Evolutionary conservation across 495 filamentous ascomycete species (phyloP).

Genomic region (Trichoderma erinaceum): DNA sequence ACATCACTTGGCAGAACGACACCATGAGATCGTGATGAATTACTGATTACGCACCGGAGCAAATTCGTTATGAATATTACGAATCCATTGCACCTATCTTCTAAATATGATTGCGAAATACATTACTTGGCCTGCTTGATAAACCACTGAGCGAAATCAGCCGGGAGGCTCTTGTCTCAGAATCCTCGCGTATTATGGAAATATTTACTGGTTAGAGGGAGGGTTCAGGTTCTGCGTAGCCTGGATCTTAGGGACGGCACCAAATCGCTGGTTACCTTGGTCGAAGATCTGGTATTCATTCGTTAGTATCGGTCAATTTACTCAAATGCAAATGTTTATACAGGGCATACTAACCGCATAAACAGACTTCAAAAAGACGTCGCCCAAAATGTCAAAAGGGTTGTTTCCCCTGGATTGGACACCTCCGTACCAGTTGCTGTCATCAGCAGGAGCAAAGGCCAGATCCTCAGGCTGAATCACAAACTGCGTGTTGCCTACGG

Average conservation of each 20-base stretch:
- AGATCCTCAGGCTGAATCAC: slow-evolving; percentile 53
- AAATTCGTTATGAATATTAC: slow-evolving; percentile 23
- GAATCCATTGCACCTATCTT: not conserved
- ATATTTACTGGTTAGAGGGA: slow-evolving; percentile 18
- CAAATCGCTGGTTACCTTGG: slow-evolving; percentile 58
- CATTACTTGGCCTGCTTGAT: not conserved
- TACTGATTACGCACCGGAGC: slow-evolving; percentile 29
- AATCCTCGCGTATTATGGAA: not conserved
- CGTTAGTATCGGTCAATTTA: slow-evolving; percentile 8
- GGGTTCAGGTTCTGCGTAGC: slow-evolving; percentile 45
- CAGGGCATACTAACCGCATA: slow-evolving; percentile 49
- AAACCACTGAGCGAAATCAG: not conserved
- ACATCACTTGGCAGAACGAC: slow-evolving; percentile 24
- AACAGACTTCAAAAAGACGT: slow-evolving; percentile 72
- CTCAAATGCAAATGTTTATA: not conserved
- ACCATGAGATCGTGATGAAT: slow-evolving; percentile 23
- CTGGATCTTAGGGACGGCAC: slow-evolving; percentile 59
- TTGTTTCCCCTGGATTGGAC: slow-evolving; percentile 58
- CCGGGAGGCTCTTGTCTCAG: not conserved
- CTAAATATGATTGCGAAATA: not conserved
- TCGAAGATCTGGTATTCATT: slow-evolving; percentile 57
- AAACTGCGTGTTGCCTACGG: slow-evolving; percentile 44
- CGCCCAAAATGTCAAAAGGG: slow-evolving; percentile 65
- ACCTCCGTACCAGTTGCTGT: slow-evolving; percentile 52
- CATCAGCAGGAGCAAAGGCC: slow-evolving; percentile 43